phyloP scores from a whole-genome alignment of 495 filamentous ascomycete genomes.

The Cercophora newfieldiana region DNA sequence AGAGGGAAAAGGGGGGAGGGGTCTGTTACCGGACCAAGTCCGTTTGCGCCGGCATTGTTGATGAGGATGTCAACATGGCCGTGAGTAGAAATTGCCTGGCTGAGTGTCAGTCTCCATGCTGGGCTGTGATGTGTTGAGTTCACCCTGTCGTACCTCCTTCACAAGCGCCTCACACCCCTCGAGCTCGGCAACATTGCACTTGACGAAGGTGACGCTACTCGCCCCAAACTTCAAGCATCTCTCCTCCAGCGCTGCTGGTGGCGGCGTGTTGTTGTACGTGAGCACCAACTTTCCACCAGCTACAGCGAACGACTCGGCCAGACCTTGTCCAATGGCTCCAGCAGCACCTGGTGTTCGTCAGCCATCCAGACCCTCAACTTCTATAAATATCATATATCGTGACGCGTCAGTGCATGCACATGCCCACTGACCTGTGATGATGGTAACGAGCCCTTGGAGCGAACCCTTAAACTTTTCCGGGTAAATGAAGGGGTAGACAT shows the following conservation, averaged over 20 bases:
- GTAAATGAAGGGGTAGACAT: constrained; percentile 38
- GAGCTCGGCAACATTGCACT: constrained; percentile 32
- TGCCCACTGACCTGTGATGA: constrained; percentile 25
- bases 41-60: constrained; percentile 39
- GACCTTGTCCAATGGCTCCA: constrained; percentile 31
- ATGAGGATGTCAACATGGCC: constrained; percentile 32
- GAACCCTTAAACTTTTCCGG: constrained; percentile 34
- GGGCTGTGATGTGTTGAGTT: too few species aligned
- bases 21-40: constrained; percentile 20
- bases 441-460: constrained; percentile 30
- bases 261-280: constrained; percentile 37
- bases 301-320: constrained; percentile 40
- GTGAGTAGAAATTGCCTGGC: background rate
- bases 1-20: background rate
- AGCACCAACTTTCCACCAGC: constrained; percentile 34
- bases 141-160: constrained; percentile 23
- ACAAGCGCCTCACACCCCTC: constrained; percentile 31
- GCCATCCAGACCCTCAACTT: background rate
- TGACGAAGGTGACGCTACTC: constrained; percentile 24
- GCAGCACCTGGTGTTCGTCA: constrained; percentile 25
- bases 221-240: constrained; percentile 28
- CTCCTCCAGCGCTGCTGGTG: constrained; percentile 24
- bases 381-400: background rate
- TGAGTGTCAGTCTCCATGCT: background rate
- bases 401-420: background rate